Base-by-base conservation (phyloP, 192 early-diverging fungal genomes). In the Mortierella hygrophila region DNA sequence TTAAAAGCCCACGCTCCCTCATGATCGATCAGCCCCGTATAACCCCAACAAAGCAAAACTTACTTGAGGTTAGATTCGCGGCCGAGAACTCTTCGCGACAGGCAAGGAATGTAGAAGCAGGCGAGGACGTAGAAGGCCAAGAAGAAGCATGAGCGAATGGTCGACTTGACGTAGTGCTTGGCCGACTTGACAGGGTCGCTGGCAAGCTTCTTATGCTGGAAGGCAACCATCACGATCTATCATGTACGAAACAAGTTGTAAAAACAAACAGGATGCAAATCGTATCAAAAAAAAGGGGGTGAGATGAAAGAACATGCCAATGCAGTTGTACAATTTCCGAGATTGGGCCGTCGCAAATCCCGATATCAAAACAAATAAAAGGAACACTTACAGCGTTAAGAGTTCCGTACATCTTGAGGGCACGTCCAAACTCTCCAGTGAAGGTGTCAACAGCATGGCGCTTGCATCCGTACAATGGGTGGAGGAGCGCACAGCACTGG, bases 401-500 rank as follows among this genome's bases (percentile, higher is more conserved):
- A 7, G 94, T 93, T 54, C 90, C 87, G 74, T 94, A 94, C 63
- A 95, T 87, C 72, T 89, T 91, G 77, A 94, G 75, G 3, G 93
- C 91, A 42, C 92, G 90, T 1, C 88, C 89, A 72, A 94, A 90
- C 47, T 90, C 87, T 49, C 86, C 81, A 0, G 89, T 72, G 32
- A 92, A 80, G 3, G 90, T 86, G 1, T 78, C 81, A 16, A 92
- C 49, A 9, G 87, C 82, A 65, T 88, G 90, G 15, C 74, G 65
- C 10, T 82, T 38, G 75, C 94, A 95, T 74, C 83, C 86, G 23
- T 91, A 89, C 26, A 91, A 72, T 41, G 94, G 94, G 68, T 95
- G 94, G 52, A 92, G 85, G 57, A 94, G 47, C 3, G 92, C 93
- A 69, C 94, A 95, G 26, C 89, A 81, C 11, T 91, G 88, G 63